These are phyloP conservation scores for Cucumis sativus DNA, from an alignment of 306 rosid genomes.

Conservation along the genomic window Cucumber_9930_V3 NC_026655.2:20176501-20177000, in stretches of 20 bases:
- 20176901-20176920: neutral
- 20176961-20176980: too few species aligned
- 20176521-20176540: neutral
- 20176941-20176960: too few species aligned
- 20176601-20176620: neutral
- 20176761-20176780: conserved; percentile 25
- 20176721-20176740: conserved; percentile 3
- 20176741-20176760: neutral
- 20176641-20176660: neutral
- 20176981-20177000: too few species aligned
- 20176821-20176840: conserved; percentile 58
- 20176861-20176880: neutral
- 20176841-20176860: conserved; percentile 24
- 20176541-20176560: neutral
- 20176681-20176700: conserved; percentile 16
- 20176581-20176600: neutral
- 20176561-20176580: neutral
- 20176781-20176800: conserved; percentile 48
- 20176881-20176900: neutral
- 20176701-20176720: conserved; percentile 6
- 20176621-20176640: neutral
- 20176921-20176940: neutral
- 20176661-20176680: conserved; percentile 16
- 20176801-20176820: conserved; percentile 61
- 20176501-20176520: neutral